Evolutionary conservation across 2,329 filamentous ascomycete genomes (phyloP), one percentile per base, ranked within the genome.

Genomic region (Fusarium staphyleae): DNA sequence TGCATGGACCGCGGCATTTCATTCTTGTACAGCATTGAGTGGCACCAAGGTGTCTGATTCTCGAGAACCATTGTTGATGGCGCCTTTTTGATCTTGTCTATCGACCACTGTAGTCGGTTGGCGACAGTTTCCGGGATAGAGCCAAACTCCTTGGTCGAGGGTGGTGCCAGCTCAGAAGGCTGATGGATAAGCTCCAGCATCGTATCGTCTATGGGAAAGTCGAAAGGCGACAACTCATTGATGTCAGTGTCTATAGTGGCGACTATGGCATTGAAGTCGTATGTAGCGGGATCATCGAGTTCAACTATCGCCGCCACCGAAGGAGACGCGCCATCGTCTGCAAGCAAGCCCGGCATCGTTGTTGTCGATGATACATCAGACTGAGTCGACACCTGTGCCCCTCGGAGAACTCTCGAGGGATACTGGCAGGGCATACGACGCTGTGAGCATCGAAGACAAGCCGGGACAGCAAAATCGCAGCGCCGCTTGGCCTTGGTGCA

Each of bases 401-500:
- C 37, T n/a, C 48, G 53, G 22, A 49, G 13, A 12, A 10, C n/a
- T 9, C 49, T 19, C 26, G 36, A 29, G n/a, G 73, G 74, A 55
- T 84, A 85, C 4, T 73, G 64, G 67, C 84, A 86, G 0, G 65
- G 42, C 1, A 85, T 66, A 2, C 71, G 69, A 22, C 81, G 76
- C 49, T 78, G 77, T 0, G 70, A 66, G 63, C 84, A 87, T 35
- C 84, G 76, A 13, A 77, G 69, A 60, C 84, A 87, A 11, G 74
- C 65, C 2, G 83, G 83, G 12, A 76, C 65, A 14, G 74, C 75
- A 30, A 81, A 76, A 58, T 83, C 80, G 66, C 84, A 86, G 40
- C 79, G 79, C 12, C 83, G 77, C 67, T 86, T 86, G 18, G 82
- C 77, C 61, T 77, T 79, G 40, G 78, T 82, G 70, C 84, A 86